These are phyloP conservation scores for Colletotrichum agaves DNA, from an alignment of 2,329 filamentous ascomycete species.

Conservation along the genomic window DNA sequence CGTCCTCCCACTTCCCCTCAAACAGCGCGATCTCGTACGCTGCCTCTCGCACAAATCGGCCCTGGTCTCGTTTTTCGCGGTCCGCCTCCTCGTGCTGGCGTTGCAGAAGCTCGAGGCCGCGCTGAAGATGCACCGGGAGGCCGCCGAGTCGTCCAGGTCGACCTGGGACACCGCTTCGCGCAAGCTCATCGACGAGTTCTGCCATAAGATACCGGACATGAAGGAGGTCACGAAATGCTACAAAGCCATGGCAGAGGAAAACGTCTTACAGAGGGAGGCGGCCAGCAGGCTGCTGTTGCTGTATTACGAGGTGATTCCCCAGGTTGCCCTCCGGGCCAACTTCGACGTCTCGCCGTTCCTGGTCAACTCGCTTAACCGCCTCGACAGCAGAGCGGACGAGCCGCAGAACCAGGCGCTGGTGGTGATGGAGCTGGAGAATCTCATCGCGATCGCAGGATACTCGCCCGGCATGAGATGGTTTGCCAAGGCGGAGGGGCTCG, in stretches of 20 bases:
- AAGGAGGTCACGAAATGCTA: slow-evolving; percentile 83
- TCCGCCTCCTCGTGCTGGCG: slow-evolving; percentile 80
- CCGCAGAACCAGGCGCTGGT: slow-evolving; percentile 64
- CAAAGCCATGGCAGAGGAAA: slow-evolving; percentile 72
- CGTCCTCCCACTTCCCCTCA: slow-evolving; percentile 84
- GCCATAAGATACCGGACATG: slow-evolving; percentile 80
- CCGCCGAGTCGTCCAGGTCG: slow-evolving; percentile 49
- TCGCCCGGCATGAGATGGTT: slow-evolving; percentile 94
- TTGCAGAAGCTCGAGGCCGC: slow-evolving; percentile 80
- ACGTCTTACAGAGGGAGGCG: slow-evolving; percentile 81
- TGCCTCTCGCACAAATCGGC: slow-evolving; percentile 83
- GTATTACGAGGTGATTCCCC: slow-evolving; percentile 87
- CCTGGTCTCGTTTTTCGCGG: slow-evolving; percentile 85
- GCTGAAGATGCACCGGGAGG: slow-evolving; percentile 68
- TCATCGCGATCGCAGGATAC: slow-evolving; percentile 81
- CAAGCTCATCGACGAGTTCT: slow-evolving; percentile 79
- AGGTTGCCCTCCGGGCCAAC: slow-evolving; percentile 81
- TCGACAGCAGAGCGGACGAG: slow-evolving; percentile 66
- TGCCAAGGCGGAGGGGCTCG: slow-evolving; percentile 73
- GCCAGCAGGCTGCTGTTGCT: slow-evolving; percentile 80
- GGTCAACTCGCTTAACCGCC: slow-evolving; percentile 71
- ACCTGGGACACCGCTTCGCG: slow-evolving; percentile 77
- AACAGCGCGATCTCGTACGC: slow-evolving; percentile 79
- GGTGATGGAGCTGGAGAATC: slow-evolving; percentile 81
- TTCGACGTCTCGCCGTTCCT: slow-evolving; percentile 88